These are phyloP conservation scores for Venturia asperata DNA, from an alignment of 2,329 filamentous ascomycete species.

Conservation along the genomic window DNA sequence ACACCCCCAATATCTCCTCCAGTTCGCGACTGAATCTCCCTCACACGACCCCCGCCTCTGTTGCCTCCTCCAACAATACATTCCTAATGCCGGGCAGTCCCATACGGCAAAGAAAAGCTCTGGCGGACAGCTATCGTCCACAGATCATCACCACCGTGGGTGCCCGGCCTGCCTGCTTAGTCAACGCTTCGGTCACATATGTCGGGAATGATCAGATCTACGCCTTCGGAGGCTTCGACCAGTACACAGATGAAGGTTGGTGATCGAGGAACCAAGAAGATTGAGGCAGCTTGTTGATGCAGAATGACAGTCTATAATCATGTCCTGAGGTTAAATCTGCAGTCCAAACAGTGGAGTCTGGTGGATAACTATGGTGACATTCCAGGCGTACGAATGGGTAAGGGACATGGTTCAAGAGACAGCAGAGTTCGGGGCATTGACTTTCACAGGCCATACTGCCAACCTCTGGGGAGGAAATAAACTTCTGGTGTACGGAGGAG, in stretches of 20 bases:
- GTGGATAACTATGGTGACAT: conserved; percentile 99
- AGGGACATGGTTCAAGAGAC: conserved; percentile 24
- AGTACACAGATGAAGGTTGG: conserved; percentile 86
- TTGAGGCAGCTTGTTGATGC: background rate
- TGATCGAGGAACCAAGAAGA: background rate
- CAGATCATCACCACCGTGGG: conserved; percentile 60
- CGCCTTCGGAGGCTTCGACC: conserved; percentile 96
- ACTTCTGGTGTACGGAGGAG: conserved; percentile 92
- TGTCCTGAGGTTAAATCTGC: conserved; percentile 79
- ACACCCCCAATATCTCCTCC: conserved; percentile 7
- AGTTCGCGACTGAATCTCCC: background rate
- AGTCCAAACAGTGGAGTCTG: conserved; percentile 84
- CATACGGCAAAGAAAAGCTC: conserved; percentile 42
- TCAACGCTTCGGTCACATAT: conserved; percentile 98
- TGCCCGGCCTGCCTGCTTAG: conserved; percentile 78
- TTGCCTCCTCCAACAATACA: conserved; percentile 55
- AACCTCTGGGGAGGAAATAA: conserved; percentile 91
- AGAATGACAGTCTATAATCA: conserved; percentile 74
- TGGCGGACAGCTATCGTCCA: conserved; percentile 71
- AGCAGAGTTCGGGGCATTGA: conserved; percentile 16
- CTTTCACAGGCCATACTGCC: conserved; percentile 71
- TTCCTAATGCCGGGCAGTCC: conserved; percentile 80
- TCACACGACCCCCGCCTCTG: conserved; percentile 23
- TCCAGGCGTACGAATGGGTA: conserved; percentile 93
- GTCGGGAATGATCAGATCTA: conserved; percentile 97